Base-by-base conservation (phyloP, 768 basidiomycete genomes). In the Naganishia randhawae region DNA sequence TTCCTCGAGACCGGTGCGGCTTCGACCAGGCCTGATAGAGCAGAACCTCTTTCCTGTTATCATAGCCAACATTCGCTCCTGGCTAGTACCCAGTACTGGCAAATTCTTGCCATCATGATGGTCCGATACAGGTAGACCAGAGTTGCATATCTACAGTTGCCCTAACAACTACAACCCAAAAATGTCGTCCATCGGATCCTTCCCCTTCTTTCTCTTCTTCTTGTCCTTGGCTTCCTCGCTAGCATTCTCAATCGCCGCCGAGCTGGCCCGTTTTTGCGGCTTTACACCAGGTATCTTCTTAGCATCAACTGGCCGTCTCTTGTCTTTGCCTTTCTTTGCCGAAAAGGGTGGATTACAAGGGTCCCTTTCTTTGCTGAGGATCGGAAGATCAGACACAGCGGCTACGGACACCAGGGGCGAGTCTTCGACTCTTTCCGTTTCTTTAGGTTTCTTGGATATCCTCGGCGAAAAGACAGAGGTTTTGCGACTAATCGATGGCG, bases 171-270 rank as follows among this genome's bases (percentile, higher is more conserved):
- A 61, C 35, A 61, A 35, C n/a, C 57, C 57, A 35, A 61, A 61
- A 29, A 61, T 61, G 14, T 61, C 57, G 57, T 61, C 57, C 57
- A 61, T 61, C 3, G 33, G n/a, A 25, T 61, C 57, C n/a, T 61
- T 42, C 1, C 22, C 57, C 57, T 61, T 61, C 37, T 61, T 61
- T 39, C 41, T 61, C 57, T 61, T 61, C 22, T 42, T 25, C n/a
- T 61, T 61, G 39, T 41, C 39, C 16, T 33, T 61, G n/a, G 4
- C 10, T 5, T 19, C 39, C 5, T 35, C 32, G 3, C 37, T 35
- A 13, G 33, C 2, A 11, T 37, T 33, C 6, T 17, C 2, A 39
- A 2, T 32, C 22, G 33, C 8, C 5, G 13, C 31, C 37, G 54
- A 19, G 33, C 33, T 55, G 9, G 31, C 19, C 1, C 54, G 54